Percentiles rank a stretch among this genome's conserved stretches.
Conservation (phyloP, 176 grass and related monocot species). For the Zoysia pacifica region DNA sequence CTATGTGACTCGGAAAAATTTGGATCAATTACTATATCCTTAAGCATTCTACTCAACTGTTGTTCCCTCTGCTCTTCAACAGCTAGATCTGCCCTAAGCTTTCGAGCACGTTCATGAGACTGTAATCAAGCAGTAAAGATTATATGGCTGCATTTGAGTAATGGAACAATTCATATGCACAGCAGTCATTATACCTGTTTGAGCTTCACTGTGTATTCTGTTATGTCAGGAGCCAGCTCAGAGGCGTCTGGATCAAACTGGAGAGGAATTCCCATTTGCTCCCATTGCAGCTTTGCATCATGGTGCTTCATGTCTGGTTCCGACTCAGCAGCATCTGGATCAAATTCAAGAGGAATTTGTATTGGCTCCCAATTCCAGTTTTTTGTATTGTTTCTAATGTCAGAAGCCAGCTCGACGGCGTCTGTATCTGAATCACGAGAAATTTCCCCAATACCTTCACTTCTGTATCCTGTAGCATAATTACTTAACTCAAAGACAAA, state of each 20-base stretch:
- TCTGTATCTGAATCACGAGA: conserved; percentile 53
- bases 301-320: conserved; percentile 44
- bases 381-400: conserved; percentile 33
- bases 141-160: conserved; percentile 15
- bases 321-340: conserved; percentile 41
- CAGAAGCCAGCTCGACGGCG: conserved; percentile 35
- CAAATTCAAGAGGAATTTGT: conserved; percentile 51
- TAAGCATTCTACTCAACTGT: conserved; percentile 87
- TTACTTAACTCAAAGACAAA: conserved; percentile 61
- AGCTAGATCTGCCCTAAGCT: conserved; percentile 76
- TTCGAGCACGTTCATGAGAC: conserved; percentile 77
- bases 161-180: neutral
- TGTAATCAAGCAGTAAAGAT: conserved; percentile 47
- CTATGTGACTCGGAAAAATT: conserved; percentile 48
- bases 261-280: conserved; percentile 37
- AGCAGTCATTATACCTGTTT: conserved; percentile 59
- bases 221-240: conserved; percentile 55
- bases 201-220: conserved; percentile 73
- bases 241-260: conserved; percentile 45
- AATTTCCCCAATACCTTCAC: conserved; percentile 29
- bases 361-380: conserved; percentile 45
- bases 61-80: conserved; percentile 83
- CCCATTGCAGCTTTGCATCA: conserved; percentile 29
- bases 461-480: conserved; percentile 43
- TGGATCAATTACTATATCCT: conserved; percentile 61